These are phyloP conservation scores for Cyclotella baltica DNA, from an alignment of 108 stramenopile genomes.

Conservation along the genomic window DNA sequence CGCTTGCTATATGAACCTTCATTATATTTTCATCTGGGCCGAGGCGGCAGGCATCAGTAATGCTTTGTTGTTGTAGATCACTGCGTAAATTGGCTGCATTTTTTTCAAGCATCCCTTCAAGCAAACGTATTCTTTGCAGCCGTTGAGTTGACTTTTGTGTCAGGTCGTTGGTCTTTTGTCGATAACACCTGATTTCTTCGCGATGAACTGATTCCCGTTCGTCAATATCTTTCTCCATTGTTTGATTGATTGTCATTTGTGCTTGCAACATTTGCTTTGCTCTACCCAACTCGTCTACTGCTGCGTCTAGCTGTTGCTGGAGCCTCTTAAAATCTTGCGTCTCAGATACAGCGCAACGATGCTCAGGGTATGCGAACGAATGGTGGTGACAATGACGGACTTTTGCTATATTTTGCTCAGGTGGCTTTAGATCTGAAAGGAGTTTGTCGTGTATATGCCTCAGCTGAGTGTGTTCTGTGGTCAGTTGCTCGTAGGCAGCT, in stretches of 20 bases:
- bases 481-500: not conserved
- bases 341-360: too few species aligned
- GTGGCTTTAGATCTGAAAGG: not conserved
- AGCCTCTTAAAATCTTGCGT: not conserved
- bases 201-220: not conserved
- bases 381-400: too few species aligned
- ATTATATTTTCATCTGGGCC: constrained; percentile 8
- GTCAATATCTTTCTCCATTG: constrained; percentile 7
- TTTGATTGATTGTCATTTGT: constrained; percentile 22
- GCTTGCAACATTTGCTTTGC: constrained; percentile 21
- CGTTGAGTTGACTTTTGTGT: constrained; percentile 19
- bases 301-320: not conserved
- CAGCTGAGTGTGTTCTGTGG: not conserved
- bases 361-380: too few species aligned
- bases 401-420: not conserved
- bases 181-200: not conserved
- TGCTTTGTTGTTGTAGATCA: not conserved
- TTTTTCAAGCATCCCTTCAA: constrained; percentile 31
- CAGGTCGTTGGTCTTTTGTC: constrained; percentile 14
- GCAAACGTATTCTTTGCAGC: constrained; percentile 32
- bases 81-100: not conserved
- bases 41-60: not conserved
- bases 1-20: constrained; percentile 9
- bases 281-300: not conserved
- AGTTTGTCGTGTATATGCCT: not conserved